phyloP scores from a whole-genome alignment of 495 filamentous ascomycete species.

The Xylaria sp. region DNA sequence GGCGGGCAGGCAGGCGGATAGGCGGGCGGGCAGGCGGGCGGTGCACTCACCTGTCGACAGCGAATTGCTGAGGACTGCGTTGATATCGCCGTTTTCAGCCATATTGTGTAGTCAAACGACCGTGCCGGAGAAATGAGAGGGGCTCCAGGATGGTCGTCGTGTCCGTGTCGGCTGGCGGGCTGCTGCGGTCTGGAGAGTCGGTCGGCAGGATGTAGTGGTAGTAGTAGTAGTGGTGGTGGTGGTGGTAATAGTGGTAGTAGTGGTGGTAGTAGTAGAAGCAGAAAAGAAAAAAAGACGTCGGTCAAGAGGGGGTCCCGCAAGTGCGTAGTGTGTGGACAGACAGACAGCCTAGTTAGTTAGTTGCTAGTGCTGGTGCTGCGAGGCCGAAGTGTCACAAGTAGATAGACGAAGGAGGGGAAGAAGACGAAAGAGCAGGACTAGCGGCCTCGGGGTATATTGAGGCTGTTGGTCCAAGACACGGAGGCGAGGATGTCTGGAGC shows the following conservation, averaged over 20 bases:
- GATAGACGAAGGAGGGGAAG: slow-evolving; percentile 33
- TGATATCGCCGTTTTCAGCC: slow-evolving; percentile 60
- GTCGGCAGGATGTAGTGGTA: no score
- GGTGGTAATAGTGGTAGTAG: slow-evolving; percentile 9
- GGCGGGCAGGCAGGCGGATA: slow-evolving; percentile 17
- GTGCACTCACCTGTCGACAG: slow-evolving; percentile 78
- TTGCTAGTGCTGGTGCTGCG: slow-evolving; percentile 19
- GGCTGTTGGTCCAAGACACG: slow-evolving; percentile 25
- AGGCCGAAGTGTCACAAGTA: slow-evolving; percentile 17
- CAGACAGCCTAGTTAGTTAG: no score
- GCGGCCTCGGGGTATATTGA: slow-evolving; percentile 23
- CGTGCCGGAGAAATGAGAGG: slow-evolving; percentile 35
- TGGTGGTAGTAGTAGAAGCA: slow-evolving; percentile 22
- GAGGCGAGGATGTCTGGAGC: slow-evolving; percentile 25
- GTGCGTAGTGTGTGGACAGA: slow-evolving; percentile 33
- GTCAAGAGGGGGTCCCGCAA: slow-evolving; percentile 29
- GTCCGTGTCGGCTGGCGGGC: slow-evolving; percentile 2
- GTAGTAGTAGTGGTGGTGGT: neutral
- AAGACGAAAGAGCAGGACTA: slow-evolving; percentile 26
- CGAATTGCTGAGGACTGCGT: slow-evolving; percentile 84
- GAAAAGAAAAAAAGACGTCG: slow-evolving; percentile 33
- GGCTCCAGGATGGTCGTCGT: slow-evolving; percentile 30
- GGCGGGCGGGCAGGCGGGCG: slow-evolving; percentile 22
- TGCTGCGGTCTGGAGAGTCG: neutral
- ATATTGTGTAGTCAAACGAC: slow-evolving; percentile 41